Base-by-base conservation (phyloP, 495 filamentous ascomycete genomes). In the Aspergillus haitiensis region DNA sequence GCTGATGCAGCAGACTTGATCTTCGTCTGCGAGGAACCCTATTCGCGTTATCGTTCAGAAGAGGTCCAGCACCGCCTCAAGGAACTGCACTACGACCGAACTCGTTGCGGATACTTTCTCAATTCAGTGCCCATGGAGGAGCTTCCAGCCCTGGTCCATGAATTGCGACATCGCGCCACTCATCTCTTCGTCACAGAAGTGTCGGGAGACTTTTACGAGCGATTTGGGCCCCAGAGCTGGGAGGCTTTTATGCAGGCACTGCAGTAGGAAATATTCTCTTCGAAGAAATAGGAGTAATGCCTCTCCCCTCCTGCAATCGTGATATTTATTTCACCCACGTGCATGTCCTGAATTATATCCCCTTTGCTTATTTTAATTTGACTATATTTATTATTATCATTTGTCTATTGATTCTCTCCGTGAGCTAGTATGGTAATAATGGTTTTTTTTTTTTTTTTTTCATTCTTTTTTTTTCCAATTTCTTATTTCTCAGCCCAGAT, bases 101-200 rank as follows among this genome's bases (percentile, higher is more conserved):
- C 27, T 2, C 49, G 47, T 11, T 53, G 49, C 31, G 63, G 63
- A 2, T 65, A 52, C 37, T 51, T 65, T 51, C 32, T 65, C 11
- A 57, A 48, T 16, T 46, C 46, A 2, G 63, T 65, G 12, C 63
- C 63, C 8, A 32, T 45, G 7, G 50, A 52, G 1, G 48, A 61
- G 37, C 16, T 65, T 0, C 50, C 12, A 0, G 1, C 12, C 0
- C 21, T 65, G 5, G 63, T 65, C 15, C 59, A 52, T 0, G 59
- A 65, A 2, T 33, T 65, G 37, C 63, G 63, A 16, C 45, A 49
- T 27, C 63, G 55, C 3, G 56, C 49, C 0, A 51, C 58, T 13
- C 61, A 59, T 31, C 12, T 65, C 6, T 65, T 65, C 34, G 59
- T 65, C 16, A 65, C 63, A 5, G 63, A 65, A 40, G 31, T 61